Percentiles rank a stretch among this genome's conserved stretches.
Conservation (phyloP, 768 basidiomycete genomes). For the Cytidiella melzeri region DNA sequence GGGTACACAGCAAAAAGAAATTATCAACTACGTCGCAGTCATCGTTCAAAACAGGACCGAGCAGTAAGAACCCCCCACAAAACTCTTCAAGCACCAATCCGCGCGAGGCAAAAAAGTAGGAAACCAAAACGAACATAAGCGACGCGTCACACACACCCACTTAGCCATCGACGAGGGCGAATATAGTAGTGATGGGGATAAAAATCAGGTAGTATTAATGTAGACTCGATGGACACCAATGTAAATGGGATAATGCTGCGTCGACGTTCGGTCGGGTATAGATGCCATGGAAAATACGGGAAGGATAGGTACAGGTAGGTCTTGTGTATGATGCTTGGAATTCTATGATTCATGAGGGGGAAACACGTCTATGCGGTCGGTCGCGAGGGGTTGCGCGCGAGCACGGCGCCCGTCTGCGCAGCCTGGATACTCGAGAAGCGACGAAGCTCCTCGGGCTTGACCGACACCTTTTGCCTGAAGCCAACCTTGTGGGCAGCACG, state of each 20-base stretch:
- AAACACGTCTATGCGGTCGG: constrained; percentile 32
- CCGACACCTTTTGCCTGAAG: constrained; percentile 71
- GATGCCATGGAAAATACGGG: not conserved
- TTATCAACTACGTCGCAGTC: no score
- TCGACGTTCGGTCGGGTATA: constrained; percentile 3
- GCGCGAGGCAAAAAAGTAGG: no score
- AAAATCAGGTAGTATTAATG: constrained; percentile 3
- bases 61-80: no score
- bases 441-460: constrained; percentile 82
- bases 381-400: constrained; percentile 69
- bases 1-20: no score
- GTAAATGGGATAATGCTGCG: constrained; percentile 1
- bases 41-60: no score
- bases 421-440: constrained; percentile 87
- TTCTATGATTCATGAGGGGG: not conserved
- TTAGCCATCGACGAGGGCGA: no score
- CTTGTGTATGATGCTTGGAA: not conserved
- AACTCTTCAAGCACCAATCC: no score
- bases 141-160: no score
- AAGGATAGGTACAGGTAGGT: not conserved
- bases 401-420: constrained; percentile 63
- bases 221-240: constrained; percentile 1
- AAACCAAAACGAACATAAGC: no score
- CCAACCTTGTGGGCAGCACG: constrained; percentile 86
- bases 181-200: not conserved